Base-by-base conservation (phyloP, 176 grass and related monocot species). In the Paspalum notatum region DNA sequence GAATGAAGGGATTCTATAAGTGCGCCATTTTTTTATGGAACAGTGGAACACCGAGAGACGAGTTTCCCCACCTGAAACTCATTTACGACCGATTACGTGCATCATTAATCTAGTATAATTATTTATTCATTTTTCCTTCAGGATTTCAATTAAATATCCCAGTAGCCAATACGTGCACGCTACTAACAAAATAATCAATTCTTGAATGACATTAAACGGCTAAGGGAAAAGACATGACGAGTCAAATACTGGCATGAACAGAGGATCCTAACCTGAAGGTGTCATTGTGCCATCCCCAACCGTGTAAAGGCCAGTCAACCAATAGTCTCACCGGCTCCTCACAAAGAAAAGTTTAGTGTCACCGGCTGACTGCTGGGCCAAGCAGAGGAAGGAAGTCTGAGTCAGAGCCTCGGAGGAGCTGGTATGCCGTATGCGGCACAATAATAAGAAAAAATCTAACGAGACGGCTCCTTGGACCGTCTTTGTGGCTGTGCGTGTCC, bases 321-420 rank as follows among this genome's bases (percentile, higher is more conserved):
- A 25, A 41, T 25, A 77, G 52, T 39, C 44, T 62, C 32, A 68
- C 39, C 7, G 42, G 10, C 44, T 46, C 6, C 9, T 46, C 8
- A 8, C 7, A 9, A 47, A 12, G 9, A 47, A 47, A 47, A 56
- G 3, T 12, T 55, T 39, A 77, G 61, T 25, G 37, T 62, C 37
- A 80, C 40, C 5, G 51, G 20, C 82, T 80, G 86, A 89, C 54
- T 45, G 63, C 38, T 76, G 62, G 66, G 85, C 18, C 76, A 61
- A 53, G 43, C 62, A 27, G 69, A 84, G 1, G 45, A 18, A 76
- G 38, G 61, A 17, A 70, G 7, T 15, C 41, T 21, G 71, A 54
- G 48, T 47, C 82, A 71, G 41, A n/a, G n/a, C n/a, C n/a, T n/a
- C n/a, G n/a, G n/a, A 76, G 40, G 84, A 89, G 56, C 39, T 26